These are phyloP conservation scores for Amanita molliuscula DNA, from an alignment of 768 basidiomycete genomes.

Conservation along the genomic window DNA sequence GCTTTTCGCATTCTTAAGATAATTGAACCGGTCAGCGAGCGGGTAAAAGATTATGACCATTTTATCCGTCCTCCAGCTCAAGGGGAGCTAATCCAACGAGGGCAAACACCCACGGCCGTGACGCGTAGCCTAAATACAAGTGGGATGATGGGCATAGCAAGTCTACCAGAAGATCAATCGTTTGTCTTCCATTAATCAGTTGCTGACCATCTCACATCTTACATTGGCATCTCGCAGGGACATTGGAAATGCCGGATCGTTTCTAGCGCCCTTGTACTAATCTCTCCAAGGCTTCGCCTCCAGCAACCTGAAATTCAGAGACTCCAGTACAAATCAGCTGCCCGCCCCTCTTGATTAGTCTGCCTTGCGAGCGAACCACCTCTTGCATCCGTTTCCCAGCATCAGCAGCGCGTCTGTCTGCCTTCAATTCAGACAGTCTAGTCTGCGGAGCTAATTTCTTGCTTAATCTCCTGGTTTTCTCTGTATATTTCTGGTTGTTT, in stretches of 20 bases:
- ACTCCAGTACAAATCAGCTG: slow-evolving; percentile 56
- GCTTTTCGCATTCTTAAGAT: slow-evolving; percentile 1
- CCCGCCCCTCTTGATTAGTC: slow-evolving; percentile 72
- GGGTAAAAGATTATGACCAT: background rate
- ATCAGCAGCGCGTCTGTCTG: slow-evolving; percentile 35
- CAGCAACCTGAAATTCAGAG: slow-evolving; percentile 73
- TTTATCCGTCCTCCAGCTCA: background rate
- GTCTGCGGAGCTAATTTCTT: slow-evolving; percentile 8
- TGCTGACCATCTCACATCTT: background rate
- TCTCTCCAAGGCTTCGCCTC: slow-evolving; percentile 51
- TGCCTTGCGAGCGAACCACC: slow-evolving; percentile 75
- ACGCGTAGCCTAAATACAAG: background rate
- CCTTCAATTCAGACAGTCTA: slow-evolving; percentile 12
- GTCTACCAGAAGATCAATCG: background rate
- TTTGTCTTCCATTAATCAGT: too few relatives aligned
- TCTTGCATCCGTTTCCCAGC: slow-evolving; percentile 81
- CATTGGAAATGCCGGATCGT: background rate
- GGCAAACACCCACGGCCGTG: background rate
- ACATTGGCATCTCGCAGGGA: background rate
- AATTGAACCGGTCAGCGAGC: background rate
- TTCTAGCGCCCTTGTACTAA: slow-evolving; percentile 27
- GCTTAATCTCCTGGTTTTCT: slow-evolving; percentile 13
- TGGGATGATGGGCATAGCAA: background rate
- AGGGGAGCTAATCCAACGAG: background rate
- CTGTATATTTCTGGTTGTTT: slow-evolving; percentile 11